Percentiles rank a stretch among this genome's conserved stretches.
Conservation (phyloP, 805 yeast genomes). For the Kodamaea fukazawae region DNA sequence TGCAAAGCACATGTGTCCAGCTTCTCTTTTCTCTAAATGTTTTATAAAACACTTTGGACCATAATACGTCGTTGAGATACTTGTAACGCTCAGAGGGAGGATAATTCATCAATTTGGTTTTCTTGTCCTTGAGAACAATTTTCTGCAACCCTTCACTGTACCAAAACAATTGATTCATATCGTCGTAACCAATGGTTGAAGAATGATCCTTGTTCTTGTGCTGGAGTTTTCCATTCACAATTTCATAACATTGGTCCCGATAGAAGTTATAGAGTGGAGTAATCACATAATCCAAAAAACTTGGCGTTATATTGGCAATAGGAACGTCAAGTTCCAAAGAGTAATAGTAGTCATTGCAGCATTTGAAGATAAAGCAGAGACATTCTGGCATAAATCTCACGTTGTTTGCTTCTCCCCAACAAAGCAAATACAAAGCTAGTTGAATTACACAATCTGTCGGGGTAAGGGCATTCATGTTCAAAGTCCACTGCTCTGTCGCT, state of each 20-base stretch:
- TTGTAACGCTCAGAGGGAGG: slow-evolving; percentile 56
- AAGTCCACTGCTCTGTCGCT: slow-evolving; percentile 50
- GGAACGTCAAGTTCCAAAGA: slow-evolving; percentile 38
- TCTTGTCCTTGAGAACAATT: slow-evolving; percentile 46
- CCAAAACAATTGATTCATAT: slow-evolving; percentile 88
- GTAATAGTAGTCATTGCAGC: slow-evolving; percentile 67
- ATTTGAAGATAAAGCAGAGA: slow-evolving; percentile 76
- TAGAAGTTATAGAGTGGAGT: slow-evolving; percentile 71
- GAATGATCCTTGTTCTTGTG: slow-evolving; percentile 63
- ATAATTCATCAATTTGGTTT: slow-evolving; percentile 48
- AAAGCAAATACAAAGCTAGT: slow-evolving; percentile 62
- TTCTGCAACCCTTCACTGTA: slow-evolving; percentile 64
- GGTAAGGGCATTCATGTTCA: slow-evolving; percentile 47
- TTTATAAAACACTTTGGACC: slow-evolving; percentile 69
- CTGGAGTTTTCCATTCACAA: slow-evolving; percentile 42
- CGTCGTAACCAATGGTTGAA: slow-evolving; percentile 80
- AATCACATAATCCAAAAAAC: slow-evolving; percentile 64
- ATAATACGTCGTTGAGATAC: slow-evolving; percentile 51
- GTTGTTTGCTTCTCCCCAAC: slow-evolving; percentile 93
- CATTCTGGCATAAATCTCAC: slow-evolving; percentile 88
- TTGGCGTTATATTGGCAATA: slow-evolving; percentile 27
- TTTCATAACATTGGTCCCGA: slow-evolving; percentile 51
- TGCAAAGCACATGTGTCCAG: slow-evolving; percentile 71
- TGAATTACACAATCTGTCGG: slow-evolving; percentile 60
- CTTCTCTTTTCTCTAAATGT: slow-evolving; percentile 73